Conservation (phyloP, 1,284 basidiomycete genomes). For the Cutaneotrichosporon sp. region DNA sequence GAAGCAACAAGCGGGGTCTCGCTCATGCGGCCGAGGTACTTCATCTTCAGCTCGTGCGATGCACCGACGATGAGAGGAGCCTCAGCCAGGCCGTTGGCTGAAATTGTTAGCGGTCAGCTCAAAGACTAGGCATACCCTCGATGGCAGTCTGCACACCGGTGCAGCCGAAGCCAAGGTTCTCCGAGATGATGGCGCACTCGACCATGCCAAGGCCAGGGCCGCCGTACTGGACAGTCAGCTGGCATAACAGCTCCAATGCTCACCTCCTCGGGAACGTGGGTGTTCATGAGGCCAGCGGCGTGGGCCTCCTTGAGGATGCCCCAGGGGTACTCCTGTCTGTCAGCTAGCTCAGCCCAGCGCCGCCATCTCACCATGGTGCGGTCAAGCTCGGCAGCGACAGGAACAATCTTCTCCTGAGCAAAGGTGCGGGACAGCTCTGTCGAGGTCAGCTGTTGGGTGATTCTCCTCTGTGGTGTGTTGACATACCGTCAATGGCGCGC, state of each 20-base stretch:
- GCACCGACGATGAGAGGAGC: slow-evolving; percentile 59
- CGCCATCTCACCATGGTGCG: slow-evolving; percentile 50
- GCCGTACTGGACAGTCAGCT: slow-evolving; percentile 53
- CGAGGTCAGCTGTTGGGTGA: background rate
- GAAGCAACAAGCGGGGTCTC: slow-evolving; percentile 61
- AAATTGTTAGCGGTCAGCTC: background rate
- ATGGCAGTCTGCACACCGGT: slow-evolving; percentile 59
- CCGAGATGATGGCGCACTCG: slow-evolving; percentile 57
- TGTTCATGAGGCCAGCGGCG: slow-evolving; percentile 56
- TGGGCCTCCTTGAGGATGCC: slow-evolving; percentile 60
- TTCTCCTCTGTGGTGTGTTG: background rate
- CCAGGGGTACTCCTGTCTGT: slow-evolving; percentile 57
- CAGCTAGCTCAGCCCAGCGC: background rate
- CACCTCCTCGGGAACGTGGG: slow-evolving; percentile 56
- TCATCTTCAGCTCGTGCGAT: slow-evolving; percentile 57
- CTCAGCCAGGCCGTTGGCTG: slow-evolving; percentile 58
- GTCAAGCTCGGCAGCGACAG: slow-evolving; percentile 57
- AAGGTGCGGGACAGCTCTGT: slow-evolving; percentile 58
- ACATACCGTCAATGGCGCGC: slow-evolving; percentile 44
- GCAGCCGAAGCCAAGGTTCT: slow-evolving; percentile 59
- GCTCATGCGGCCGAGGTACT: slow-evolving; percentile 61
- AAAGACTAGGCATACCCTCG: slow-evolving; percentile 39
- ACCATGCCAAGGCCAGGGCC: slow-evolving; percentile 58
- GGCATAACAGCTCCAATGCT: slow-evolving; percentile 13
- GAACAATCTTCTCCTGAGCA: slow-evolving; percentile 57